Conservation (phyloP, 1,139 yeast species). For the Debaryomycetaceae sp. region DNA sequence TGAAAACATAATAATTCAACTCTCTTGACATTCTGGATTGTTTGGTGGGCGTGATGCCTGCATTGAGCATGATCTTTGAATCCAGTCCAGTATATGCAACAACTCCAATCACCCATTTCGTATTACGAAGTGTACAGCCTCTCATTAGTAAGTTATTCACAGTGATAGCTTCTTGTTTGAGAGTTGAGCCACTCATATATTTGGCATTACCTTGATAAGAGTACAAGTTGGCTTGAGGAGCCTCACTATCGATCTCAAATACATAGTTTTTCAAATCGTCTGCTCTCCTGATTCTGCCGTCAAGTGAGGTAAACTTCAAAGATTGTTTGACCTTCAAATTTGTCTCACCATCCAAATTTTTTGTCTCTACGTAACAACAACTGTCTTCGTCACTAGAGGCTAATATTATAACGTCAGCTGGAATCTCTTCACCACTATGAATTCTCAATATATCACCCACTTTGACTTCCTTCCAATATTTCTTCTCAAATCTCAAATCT, state of each 20-base stretch:
- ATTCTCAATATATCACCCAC: slow-evolving; percentile 55
- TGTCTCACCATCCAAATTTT: slow-evolving; percentile 61
- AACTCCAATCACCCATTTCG: slow-evolving; percentile 53
- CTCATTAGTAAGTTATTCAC: slow-evolving; percentile 48
- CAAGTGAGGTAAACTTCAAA: slow-evolving; percentile 37
- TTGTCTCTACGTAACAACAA: slow-evolving; percentile 56
- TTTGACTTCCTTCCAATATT: slow-evolving; percentile 51
- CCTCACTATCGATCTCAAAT: slow-evolving; percentile 50
- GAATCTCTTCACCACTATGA: slow-evolving; percentile 54
- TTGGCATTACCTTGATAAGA: slow-evolving; percentile 52
- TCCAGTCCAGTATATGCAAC: slow-evolving; percentile 54
- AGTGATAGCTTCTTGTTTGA: slow-evolving; percentile 40
- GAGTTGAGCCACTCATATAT: slow-evolving; percentile 22
- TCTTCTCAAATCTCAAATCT: slow-evolving; percentile 28
- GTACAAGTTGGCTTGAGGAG: slow-evolving; percentile 54
- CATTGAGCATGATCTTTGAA: slow-evolving; percentile 55
- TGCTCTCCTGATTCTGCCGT: slow-evolving; percentile 33
- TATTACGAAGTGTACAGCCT: slow-evolving; percentile 52
- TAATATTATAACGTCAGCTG: slow-evolving; percentile 51
- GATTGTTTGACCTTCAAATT: slow-evolving; percentile 54
- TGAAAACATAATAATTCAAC: slow-evolving; percentile 46
- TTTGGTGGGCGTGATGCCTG: slow-evolving; percentile 57
- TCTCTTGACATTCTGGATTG: slow-evolving; percentile 51
- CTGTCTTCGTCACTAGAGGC: slow-evolving; percentile 53
- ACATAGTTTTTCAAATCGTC: slow-evolving; percentile 39